Percentiles rank a stretch among this genome's conserved stretches.
phyloP scores from a whole-genome alignment of 2,329 filamentous ascomycete species.

The Metarhizium anisopliae region DNA sequence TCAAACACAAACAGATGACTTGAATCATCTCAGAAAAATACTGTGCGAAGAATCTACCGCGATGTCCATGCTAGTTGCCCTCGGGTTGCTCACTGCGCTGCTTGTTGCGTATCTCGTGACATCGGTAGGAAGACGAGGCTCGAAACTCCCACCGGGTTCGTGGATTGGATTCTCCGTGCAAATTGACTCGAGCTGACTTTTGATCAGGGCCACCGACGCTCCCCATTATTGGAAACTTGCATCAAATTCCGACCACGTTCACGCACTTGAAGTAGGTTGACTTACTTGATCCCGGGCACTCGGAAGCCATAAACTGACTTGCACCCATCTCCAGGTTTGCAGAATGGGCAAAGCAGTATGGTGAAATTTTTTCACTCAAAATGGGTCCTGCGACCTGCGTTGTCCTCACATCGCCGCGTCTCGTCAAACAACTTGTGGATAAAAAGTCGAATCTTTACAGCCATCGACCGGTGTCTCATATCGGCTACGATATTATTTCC shows the following conservation, averaged over 20 bases:
- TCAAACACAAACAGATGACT: neutral
- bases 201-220: slow-evolving; percentile 26
- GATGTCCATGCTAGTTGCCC: neutral
- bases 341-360: slow-evolving; percentile 33
- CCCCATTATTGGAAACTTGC: slow-evolving; percentile 32
- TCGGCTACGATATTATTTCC: slow-evolving; percentile 32
- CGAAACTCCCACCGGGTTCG: neutral
- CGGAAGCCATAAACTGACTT: neutral
- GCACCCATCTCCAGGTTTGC: neutral
- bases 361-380: slow-evolving; percentile 33
- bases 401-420: slow-evolving; percentile 19
- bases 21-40: neutral
- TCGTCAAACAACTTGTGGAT: neutral
- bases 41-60: neutral
- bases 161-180: neutral
- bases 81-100: neutral
- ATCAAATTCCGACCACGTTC: slow-evolving; percentile 10
- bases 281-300: slow-evolving; percentile 20
- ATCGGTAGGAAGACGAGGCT: neutral
- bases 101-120: neutral
- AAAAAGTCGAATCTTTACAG: slow-evolving; percentile 28
- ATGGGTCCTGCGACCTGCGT: slow-evolving; percentile 29
- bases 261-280: slow-evolving; percentile 6
- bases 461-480: slow-evolving; percentile 30
- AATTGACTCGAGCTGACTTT: neutral